Base-by-base conservation (phyloP, 805 yeast species). In the Grigorovia humatica region DNA sequence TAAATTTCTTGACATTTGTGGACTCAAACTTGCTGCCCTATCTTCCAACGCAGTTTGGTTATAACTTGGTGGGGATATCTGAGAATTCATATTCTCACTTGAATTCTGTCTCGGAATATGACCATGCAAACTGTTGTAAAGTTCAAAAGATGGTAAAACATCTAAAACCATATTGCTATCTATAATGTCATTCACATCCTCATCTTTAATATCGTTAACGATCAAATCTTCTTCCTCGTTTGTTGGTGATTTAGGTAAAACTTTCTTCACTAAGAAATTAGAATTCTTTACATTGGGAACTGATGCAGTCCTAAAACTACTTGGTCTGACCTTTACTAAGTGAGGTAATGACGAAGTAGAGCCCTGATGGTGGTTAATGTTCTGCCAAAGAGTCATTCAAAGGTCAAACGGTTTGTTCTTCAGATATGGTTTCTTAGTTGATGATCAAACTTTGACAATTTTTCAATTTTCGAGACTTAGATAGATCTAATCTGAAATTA, bases 71-170 rank as follows among this genome's bases (percentile, higher is more conserved):
- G 60, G 59, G 47, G 54, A 51, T 48, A 57, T 56, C 23, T 55
- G 57, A 17, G 20, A 17, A 51, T 59, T n/a, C 9, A 38, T 38
- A 38, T 38, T 56, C 15, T 57, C 52, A 35, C 51, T 55, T 13
- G 57, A 53, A 47, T 54, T 53, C 19, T 60, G 59, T 27, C 53
- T 52, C 20, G 65, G 61, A 44, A 60, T 58, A 53, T 57, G 59
- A 40, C 63, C 53, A 44, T 60, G 64, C 32, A 61, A 45, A 19
- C 58, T 52, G 42, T 61, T 55, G 46, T 60, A 61, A 54, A 61
- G 57, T 50, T 61, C 62, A 49, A 61, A 61, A 1, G 63, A 59
- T 2, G 65, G 65, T 23, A 61, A 45, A 9, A 61, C 57, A 46
- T 59, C 62, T 2, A 61, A 53, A 17, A 56, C 58, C 12, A 55